These are phyloP conservation scores for Colletotrichum cuscutae DNA, from an alignment of 2,329 filamentous ascomycete species.

Conservation along the genomic window DNA sequence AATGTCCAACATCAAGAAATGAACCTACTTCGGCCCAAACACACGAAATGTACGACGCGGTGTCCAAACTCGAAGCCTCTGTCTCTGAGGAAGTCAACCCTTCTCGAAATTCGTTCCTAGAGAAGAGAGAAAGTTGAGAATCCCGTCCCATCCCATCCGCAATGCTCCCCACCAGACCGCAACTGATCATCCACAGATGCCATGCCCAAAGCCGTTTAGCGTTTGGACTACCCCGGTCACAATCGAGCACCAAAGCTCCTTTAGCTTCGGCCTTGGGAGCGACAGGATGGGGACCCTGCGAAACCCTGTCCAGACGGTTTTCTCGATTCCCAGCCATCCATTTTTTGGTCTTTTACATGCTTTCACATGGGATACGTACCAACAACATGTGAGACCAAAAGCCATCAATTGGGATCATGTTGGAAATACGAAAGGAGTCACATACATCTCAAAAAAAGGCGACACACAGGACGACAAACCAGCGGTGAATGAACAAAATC, in stretches of 20 bases:
- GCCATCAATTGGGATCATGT: not conserved
- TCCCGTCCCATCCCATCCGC: not conserved
- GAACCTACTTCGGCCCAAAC: accelerated
- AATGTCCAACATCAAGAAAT: not conserved
- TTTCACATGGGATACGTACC: not conserved
- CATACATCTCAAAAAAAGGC: not conserved
- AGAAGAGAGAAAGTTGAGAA: not conserved
- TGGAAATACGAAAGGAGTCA: not conserved
- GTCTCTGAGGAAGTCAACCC: not conserved
- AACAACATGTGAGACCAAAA: not conserved
- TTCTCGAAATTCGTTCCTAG: not conserved
- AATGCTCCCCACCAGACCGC: slow-evolving; percentile 18
- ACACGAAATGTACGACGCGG: too few relatives aligned
- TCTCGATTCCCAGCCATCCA: slow-evolving; percentile 13
- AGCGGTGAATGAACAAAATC: not conserved
- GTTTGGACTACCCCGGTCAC: not conserved
- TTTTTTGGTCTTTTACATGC: not conserved
- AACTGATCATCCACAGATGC: slow-evolving; percentile 22
- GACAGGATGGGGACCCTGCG: not conserved
- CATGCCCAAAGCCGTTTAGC: slow-evolving; percentile 18
- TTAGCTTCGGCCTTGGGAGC: not conserved
- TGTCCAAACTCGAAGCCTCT: not conserved
- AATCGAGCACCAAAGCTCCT: not conserved
- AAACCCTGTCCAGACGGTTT: slow-evolving; percentile 5
- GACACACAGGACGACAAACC: not conserved